Base-by-base conservation (phyloP, 345 rosid genomes). In the Melaleuca alternifolia region DNA sequence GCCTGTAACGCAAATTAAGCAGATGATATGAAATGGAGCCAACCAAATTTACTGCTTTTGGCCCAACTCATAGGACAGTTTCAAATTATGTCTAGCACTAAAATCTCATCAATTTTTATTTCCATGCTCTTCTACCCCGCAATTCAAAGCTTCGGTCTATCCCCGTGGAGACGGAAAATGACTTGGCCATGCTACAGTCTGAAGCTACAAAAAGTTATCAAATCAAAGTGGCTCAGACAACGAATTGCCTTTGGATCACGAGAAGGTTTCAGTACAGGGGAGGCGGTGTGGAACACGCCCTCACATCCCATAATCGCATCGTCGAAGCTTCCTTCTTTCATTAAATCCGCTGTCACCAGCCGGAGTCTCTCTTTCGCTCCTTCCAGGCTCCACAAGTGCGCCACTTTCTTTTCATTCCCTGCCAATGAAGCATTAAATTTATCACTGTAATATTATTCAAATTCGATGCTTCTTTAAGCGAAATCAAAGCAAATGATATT, bases 251-350 rank as follows among this genome's bases (percentile, higher is more conserved):
- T 93, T 57, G 98, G 98, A 90, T 95, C 96, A 53, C 95, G 88
- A 28, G 96, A 90, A 84, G 97, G 96, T 85, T 89, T 93, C 37
- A 94, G 57, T 0, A 97, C 99, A 44, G 99, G 98, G 14, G 98
- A 97, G 88, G 99, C 98, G 37, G 96, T 95, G 90, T 97, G 99
- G 92, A 97, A 97, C 82, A 97, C 98, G 24, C 99, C 99, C 41
- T 91, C 92, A 84, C 99, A 96, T 85, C 94, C 98, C 86, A 79
- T 90, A 82, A 97, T 90, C 16, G 98, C 96, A 1, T 87, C 87
- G 86, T 97, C 98, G 79, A 97, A 97, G 92, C 99, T 97, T 24
- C 94, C 98, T 3, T 90, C 94, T 86, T 92, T 95, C 93, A 94
- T 85, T 51, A 97, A 88, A 82, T 97, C 93, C 12, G 97, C 99